Evolutionary conservation across 2,329 filamentous ascomycete genomes (phyloP).

Genomic region (Trichoderma brevicompactum): DNA sequence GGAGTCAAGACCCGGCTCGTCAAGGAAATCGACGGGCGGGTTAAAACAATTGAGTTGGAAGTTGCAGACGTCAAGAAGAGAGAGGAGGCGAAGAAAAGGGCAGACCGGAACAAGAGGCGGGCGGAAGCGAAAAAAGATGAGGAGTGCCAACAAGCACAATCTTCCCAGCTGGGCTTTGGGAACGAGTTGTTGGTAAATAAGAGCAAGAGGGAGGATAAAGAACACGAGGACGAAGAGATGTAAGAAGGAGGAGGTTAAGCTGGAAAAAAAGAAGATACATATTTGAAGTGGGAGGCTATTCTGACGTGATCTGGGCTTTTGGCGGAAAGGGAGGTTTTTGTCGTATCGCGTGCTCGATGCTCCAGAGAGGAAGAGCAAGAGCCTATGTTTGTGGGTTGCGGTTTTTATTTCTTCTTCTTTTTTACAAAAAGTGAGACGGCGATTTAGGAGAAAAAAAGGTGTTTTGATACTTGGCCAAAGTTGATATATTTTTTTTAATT

Average conservation of each 20-base stretch:
- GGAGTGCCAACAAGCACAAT: background rate
- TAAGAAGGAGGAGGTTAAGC: no score
- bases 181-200: background rate
- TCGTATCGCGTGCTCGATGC: background rate
- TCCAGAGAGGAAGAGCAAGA: background rate
- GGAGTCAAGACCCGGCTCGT: slow-evolving; percentile 34
- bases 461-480: background rate
- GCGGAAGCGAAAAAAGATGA: slow-evolving; percentile 14
- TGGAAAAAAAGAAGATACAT: background rate
- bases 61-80: slow-evolving; percentile 32
- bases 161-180: background rate
- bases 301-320: background rate
- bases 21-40: slow-evolving; percentile 30
- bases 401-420: background rate
- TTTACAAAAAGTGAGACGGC: background rate
- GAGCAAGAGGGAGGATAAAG: background rate
- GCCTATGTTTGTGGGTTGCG: background rate
- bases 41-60: slow-evolving; percentile 31
- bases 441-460: background rate
- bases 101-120: slow-evolving; percentile 28
- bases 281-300: background rate
- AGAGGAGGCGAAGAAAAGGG: slow-evolving; percentile 34
- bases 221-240: background rate
- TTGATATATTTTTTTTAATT: background rate
- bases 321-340: background rate